Base-by-base conservation (phyloP, 2,329 filamentous ascomycete genomes). In the Cladophialophora psammophila region DNA sequence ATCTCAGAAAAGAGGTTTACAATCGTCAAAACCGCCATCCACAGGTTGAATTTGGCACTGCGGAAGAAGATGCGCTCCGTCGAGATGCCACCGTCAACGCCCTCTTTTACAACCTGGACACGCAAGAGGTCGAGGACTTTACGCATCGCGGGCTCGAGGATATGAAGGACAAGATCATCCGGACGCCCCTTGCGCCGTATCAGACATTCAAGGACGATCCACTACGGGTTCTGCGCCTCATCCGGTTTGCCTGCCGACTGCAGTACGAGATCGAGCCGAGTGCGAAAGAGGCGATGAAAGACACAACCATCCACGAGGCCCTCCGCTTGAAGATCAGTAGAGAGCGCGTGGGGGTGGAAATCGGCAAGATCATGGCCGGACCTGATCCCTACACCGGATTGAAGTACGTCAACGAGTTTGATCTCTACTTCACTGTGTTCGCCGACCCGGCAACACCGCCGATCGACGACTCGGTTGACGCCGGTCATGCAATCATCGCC, bases 181-280 rank as follows among this genome's bases (percentile, higher is more conserved):
- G 91, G 62, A 98, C 95, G 2, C 94, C 94, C 0, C 80, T 98
- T 50, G 90, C 93, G 60, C 94, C 94, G 31, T 89, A 92, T 60
- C 91, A 96, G 76, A 99, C 94, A 0, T 98, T 99, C 80, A 93
- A 90, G 77, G 94, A 98, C 75, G 94, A 98, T 75, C 95, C 95
- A 12, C 82, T 99, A 31, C 87, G 95, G 18, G 91, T 98, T 3
- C 81, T 98, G 68, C 88, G 94, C 56, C 83, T 98, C 60, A 91
- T 99, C 58, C 88, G 95, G 64, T 98, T 99, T 79, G 92, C 94
- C 4, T 96, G 92, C 74, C 87, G 94, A 20, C 84, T 98, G 7
- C 84, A 86, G 54, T 99, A 97, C 76, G 81, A 79, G 9, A 96
- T 99, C 70, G 91, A 96, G 69, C 77, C 83, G 0, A 83, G 85